Evolutionary conservation across 805 yeast genomes (phyloP).

Genomic region (Candida pini): DNA sequence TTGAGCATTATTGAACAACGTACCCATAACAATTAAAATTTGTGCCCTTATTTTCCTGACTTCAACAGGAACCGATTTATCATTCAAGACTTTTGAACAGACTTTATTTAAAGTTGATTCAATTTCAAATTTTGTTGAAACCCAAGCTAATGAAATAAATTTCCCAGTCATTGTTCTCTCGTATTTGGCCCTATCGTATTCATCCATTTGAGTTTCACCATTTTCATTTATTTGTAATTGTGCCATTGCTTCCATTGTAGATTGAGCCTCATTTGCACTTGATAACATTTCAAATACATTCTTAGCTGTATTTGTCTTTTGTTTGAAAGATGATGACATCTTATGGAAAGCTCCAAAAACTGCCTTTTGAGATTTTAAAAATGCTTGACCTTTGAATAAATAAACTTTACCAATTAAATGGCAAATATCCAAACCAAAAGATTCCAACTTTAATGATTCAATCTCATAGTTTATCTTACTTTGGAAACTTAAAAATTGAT

Average conservation of each 20-base stretch:
- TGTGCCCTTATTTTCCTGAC: conserved; percentile 57
- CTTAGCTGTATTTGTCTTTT: conserved; percentile 66
- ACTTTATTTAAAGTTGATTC: conserved; percentile 67
- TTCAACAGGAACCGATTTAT: conserved; percentile 41
- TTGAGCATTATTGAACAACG: conserved; percentile 50
- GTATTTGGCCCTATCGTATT: conserved; percentile 50
- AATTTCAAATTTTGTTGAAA: conserved; percentile 73
- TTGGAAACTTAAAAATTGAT: conserved; percentile 46
- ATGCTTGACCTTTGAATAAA: conserved; percentile 57
- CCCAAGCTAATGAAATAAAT: conserved; percentile 81
- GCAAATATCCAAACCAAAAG: conserved; percentile 77
- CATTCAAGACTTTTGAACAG: conserved; percentile 60
- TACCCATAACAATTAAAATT: conserved; percentile 55
- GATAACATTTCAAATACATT: conserved; percentile 68
- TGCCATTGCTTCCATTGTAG: conserved; percentile 67
- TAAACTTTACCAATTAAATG: conserved; percentile 72
- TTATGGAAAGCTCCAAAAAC: conserved; percentile 52
- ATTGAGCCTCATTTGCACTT: conserved; percentile 73
- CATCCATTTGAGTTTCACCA: conserved; percentile 40
- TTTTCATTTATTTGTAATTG: conserved; percentile 42
- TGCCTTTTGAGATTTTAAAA: conserved; percentile 61
- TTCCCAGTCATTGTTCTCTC: conserved; percentile 75
- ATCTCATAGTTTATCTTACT: conserved; percentile 74
- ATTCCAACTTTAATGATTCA: conserved; percentile 72
- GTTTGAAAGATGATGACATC: conserved; percentile 64